Conservation (phyloP, 108 stramenopile genomes). For the Nitzschia inconspicua region DNA sequence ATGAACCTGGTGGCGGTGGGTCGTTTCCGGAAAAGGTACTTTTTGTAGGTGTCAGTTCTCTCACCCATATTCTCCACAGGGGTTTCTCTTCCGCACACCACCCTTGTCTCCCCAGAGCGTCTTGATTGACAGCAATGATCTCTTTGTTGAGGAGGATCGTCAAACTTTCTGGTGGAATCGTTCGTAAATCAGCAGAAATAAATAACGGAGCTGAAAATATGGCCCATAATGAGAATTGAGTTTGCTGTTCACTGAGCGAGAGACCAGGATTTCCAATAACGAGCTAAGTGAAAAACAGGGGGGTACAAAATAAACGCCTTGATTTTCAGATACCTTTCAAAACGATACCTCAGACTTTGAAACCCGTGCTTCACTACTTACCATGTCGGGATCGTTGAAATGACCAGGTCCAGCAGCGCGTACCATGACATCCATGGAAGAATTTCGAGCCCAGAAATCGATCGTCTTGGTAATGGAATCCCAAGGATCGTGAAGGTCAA, state of each 20-base stretch:
- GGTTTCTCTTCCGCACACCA: slow-evolving; percentile 19
- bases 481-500: slow-evolving; percentile 39
- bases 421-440: slow-evolving; percentile 7
- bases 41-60: slow-evolving; percentile 4
- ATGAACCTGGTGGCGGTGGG: not conserved
- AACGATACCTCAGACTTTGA: too few species aligned
- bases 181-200: slow-evolving; percentile 35
- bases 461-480: slow-evolving; percentile 18
- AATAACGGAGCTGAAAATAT: slow-evolving; percentile 47
- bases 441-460: slow-evolving; percentile 14
- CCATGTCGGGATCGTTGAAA: slow-evolving; percentile 62
- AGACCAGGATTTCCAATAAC: slow-evolving; percentile 36
- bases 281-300: too few species aligned
- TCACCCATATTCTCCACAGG: slow-evolving; percentile 1
- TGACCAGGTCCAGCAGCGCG: slow-evolving; percentile 30
- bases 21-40: not conserved
- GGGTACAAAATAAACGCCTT: too few species aligned
- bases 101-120: slow-evolving; percentile 15
- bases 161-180: slow-evolving; percentile 18
- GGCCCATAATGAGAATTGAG: slow-evolving; percentile 47
- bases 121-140: slow-evolving; percentile 25
- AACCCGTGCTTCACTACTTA: too few species aligned
- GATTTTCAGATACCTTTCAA: too few species aligned
- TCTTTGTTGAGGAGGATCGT: slow-evolving; percentile 10
- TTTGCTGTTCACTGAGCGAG: slow-evolving; percentile 21